Percentiles rank a stretch among this genome's conserved stretches.
Evolutionary conservation across 169 alveolate genomes (phyloP).

Genomic region (Plasmodium vivax): DNA sequence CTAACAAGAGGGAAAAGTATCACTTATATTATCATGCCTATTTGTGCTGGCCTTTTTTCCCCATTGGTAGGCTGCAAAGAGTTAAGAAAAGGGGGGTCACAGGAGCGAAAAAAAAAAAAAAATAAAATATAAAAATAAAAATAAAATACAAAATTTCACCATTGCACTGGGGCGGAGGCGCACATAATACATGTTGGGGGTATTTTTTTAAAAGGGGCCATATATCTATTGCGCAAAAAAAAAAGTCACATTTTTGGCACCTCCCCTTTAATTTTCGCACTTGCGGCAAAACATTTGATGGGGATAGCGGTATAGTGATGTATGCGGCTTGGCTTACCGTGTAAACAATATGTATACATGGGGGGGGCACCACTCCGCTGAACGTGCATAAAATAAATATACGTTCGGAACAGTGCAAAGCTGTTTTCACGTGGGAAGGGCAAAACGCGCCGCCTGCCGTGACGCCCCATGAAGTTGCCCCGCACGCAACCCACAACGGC

Average conservation of each 20-base stretch:
- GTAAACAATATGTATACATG: neutral
- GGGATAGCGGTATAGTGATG: neutral
- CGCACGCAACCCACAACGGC: neutral
- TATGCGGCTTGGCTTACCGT: neutral
- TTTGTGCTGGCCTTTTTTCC: neutral
- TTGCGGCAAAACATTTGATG: neutral
- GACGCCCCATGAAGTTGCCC: neutral
- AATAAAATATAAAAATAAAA: too few relatives aligned
- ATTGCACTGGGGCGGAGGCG: neutral
- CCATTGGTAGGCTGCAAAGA: neutral
- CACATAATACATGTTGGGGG: neutral
- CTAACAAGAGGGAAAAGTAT: neutral
- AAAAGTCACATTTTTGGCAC: neutral
- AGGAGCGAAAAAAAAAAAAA: neutral
- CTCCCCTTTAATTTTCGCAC: neutral
- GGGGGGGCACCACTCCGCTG: neutral
- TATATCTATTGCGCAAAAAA: neutral
- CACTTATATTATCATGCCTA: neutral
- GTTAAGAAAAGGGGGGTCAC: neutral
- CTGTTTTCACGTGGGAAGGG: neutral
- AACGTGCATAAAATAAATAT: neutral
- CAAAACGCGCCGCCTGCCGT: neutral
- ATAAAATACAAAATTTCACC: neutral
- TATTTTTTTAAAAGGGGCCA: neutral
- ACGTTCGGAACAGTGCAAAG: neutral